These are phyloP conservation scores for Friedmanniomyces simplex DNA, from an alignment of 495 filamentous ascomycete genomes.

Conservation along the genomic window DNA sequence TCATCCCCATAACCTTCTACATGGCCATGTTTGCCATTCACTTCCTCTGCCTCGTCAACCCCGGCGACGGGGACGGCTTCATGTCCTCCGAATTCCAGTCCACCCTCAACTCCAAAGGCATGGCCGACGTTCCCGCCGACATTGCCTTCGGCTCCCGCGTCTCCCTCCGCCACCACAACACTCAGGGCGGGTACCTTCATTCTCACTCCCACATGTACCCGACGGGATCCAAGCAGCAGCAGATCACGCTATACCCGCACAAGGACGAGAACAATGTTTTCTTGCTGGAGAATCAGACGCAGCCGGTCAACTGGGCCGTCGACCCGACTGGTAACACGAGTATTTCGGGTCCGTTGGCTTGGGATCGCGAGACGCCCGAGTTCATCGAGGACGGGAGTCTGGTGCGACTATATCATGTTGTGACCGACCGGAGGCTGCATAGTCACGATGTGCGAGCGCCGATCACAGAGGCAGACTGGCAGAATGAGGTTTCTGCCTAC, in stretches of 20 bases:
- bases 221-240: slow-evolving; percentile 92
- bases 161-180: slow-evolving; percentile 83
- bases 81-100: slow-evolving; percentile 99
- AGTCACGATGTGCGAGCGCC: slow-evolving; percentile 97
- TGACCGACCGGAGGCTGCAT: slow-evolving; percentile 80
- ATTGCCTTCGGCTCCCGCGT: slow-evolving; percentile 81
- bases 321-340: slow-evolving; percentile 65
- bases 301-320: slow-evolving; percentile 31
- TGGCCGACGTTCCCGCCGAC: slow-evolving; percentile 91
- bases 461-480: slow-evolving; percentile 94
- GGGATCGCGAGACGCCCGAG: slow-evolving; percentile 60
- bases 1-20: slow-evolving; percentile 84
- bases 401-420: slow-evolving; percentile 69
- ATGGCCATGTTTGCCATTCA: slow-evolving; percentile 93
- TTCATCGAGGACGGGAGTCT: slow-evolving; percentile 71
- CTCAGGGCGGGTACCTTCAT: slow-evolving; percentile 94
- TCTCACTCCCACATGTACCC: slow-evolving; percentile 97
- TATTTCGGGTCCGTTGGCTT: slow-evolving; percentile 69
- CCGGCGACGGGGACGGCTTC: slow-evolving; percentile 95
- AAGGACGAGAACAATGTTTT: slow-evolving; percentile 98
- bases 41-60: slow-evolving; percentile 84
- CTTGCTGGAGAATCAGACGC: slow-evolving; percentile 88
- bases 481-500: slow-evolving; percentile 95
- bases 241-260: slow-evolving; percentile 95
- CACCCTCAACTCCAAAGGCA: slow-evolving; percentile 87